Evolutionary conservation across 345 rosid genomes (phyloP).

Genomic region (Salix viminalis): DNA sequence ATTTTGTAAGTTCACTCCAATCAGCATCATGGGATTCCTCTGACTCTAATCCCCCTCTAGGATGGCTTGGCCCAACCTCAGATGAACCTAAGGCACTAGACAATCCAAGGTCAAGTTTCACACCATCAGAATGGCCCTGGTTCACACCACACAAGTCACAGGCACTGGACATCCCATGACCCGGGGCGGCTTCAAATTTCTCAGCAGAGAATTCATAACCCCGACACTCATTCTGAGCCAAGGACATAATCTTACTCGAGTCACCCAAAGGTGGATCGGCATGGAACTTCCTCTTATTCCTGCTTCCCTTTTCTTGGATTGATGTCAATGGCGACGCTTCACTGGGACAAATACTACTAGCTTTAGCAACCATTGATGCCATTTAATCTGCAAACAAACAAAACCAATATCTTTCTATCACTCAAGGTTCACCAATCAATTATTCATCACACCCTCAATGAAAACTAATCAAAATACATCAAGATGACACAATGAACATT

Average conservation of each 20-base stretch:
- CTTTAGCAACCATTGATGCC: slow-evolving; percentile 61
- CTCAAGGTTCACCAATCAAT: slow-evolving; percentile 13
- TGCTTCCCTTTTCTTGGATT: slow-evolving; percentile 73
- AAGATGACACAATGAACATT: background rate
- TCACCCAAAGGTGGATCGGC: slow-evolving; percentile 72
- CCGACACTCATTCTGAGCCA: slow-evolving; percentile 35
- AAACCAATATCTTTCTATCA: background rate
- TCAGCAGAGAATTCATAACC: slow-evolving; percentile 67
- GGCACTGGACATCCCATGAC: slow-evolving; percentile 36
- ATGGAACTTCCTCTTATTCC: slow-evolving; percentile 81
- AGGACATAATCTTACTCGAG: slow-evolving; percentile 27
- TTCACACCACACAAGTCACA: slow-evolving; percentile 46
- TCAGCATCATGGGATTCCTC: slow-evolving; percentile 59
- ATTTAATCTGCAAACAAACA: slow-evolving; percentile 43
- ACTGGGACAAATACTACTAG: slow-evolving; percentile 31
- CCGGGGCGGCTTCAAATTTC: slow-evolving; percentile 42
- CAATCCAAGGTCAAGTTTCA: slow-evolving; percentile 61
- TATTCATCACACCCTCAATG: slow-evolving; percentile 6
- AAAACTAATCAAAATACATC: slow-evolving; percentile 11
- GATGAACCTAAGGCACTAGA: slow-evolving; percentile 31
- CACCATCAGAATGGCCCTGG: slow-evolving; percentile 44
- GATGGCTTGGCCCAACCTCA: slow-evolving; percentile 44
- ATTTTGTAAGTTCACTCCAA: slow-evolving; percentile 79
- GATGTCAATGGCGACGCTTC: slow-evolving; percentile 43
- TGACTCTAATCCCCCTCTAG: slow-evolving; percentile 41